These are phyloP conservation scores for Verticillium nonalfalfae DNA, from an alignment of 2,329 filamentous ascomycete genomes.

Conservation along the genomic window DNA sequence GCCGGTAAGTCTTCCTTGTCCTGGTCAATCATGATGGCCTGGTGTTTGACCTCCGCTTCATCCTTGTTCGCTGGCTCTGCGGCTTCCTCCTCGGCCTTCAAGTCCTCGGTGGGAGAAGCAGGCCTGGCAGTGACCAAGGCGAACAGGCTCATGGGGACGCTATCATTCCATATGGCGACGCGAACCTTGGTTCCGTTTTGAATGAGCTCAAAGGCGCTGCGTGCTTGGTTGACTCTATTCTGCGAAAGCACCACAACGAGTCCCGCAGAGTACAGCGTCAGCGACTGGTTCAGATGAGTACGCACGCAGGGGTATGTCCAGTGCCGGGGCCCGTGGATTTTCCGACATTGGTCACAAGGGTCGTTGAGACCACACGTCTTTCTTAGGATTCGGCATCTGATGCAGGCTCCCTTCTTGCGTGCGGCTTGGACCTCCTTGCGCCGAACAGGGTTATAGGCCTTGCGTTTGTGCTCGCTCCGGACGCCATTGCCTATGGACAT, in stretches of 20 bases:
- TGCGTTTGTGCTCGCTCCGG: conserved; percentile 12
- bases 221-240: conserved; percentile 49
- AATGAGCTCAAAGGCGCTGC: conserved; percentile 40
- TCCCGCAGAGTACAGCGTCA: conserved; percentile 58
- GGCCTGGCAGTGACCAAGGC: conserved; percentile 9
- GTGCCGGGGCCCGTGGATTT: conserved; percentile 56
- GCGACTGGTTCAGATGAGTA: conserved; percentile 53
- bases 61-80: conserved; percentile 10
- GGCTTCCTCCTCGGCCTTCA: neutral
- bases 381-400: conserved; percentile 57
- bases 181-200: conserved; percentile 33
- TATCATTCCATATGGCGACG: conserved; percentile 11
- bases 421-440: conserved; percentile 60
- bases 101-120: conserved; percentile 14
- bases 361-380: conserved; percentile 61
- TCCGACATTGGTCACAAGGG: conserved; percentile 57
- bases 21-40: conserved; percentile 52
- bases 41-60: conserved; percentile 11
- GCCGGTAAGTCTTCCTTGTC: conserved; percentile 53
- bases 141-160: conserved; percentile 9
- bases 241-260: conserved; percentile 58
- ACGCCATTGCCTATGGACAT: conserved; percentile 26
- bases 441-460: conserved; percentile 36
- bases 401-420: conserved; percentile 59
- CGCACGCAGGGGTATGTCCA: conserved; percentile 60